Evolutionary conservation across 495 filamentous ascomycete genomes (phyloP), one percentile per base, ranked within the genome.

Genomic region (Xylaria bambusicola): DNA sequence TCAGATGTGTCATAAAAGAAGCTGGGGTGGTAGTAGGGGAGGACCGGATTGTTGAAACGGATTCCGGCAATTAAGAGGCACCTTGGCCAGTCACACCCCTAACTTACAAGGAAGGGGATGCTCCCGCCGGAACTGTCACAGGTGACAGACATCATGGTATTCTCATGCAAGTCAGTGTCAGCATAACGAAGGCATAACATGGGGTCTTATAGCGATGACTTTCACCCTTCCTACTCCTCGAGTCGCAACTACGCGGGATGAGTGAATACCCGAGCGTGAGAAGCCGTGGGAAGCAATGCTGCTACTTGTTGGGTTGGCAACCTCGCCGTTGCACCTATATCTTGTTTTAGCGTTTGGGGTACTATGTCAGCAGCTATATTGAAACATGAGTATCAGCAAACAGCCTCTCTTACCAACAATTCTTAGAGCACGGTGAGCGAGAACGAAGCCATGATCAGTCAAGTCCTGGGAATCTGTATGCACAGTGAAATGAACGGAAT

Each of bases 61-160:
- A 21, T 42, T 38, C 21, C 38, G 23, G 52, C n/a, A 42, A 13
- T 54, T 42, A 7, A 54, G 36, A 42, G 12, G 51, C 23, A 53
- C 23, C 13, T 21, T 23, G 38, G 15, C 38, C 38, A 26, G 20
- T 24, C 26, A 26, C 13, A 33, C 52, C 52, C 36, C 38, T 54
- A 5, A 44, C 12, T 15, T 38, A 13, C 52, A 21, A 36, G 26
- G 31, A 54, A 31, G 52, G 52, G 52, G 38, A 17, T 44, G 21
- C 38, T 54, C n/a, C 52, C 12, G 21, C 17, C 24, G 52, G 52
- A 54, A 42, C 52, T 26, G 52, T 54, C 52, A 24, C 52, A 54
- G 52, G 26, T 54, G 21, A 29, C 31, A 21, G 52, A 33, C 36
- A 54, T 54, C 50, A n/a, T n/a, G n/a, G n/a, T n/a, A n/a, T 36